Conservation (phyloP, 192 early-diverging fungal genomes). For the Thoreauomyces humboldtii region DNA sequence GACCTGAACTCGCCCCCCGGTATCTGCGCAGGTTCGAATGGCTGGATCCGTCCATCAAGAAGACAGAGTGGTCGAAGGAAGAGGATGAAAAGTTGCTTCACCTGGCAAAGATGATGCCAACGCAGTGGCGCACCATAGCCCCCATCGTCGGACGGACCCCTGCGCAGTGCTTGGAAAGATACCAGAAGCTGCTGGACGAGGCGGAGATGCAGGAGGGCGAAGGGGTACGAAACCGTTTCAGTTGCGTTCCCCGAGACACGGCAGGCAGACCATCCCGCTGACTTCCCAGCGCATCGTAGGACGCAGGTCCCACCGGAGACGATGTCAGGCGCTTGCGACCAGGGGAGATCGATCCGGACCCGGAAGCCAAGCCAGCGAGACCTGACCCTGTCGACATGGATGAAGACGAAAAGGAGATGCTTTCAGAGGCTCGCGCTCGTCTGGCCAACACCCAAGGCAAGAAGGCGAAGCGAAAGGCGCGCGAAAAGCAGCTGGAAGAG, state of each 20-base stretch:
- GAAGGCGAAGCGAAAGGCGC: conserved; percentile 98
- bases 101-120: conserved; percentile 98
- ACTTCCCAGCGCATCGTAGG: conserved; percentile 36
- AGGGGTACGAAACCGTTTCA: conserved; percentile 22
- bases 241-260: too few species aligned
- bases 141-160: conserved; percentile 96
- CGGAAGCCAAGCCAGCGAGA: conserved; percentile 93
- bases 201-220: conserved; percentile 82
- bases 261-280: too few species aligned
- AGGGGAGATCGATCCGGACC: conserved; percentile 96
- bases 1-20: not conserved
- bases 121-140: conserved; percentile 98
- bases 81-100: conserved; percentile 98
- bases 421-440: conserved; percentile 94
- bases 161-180: conserved; percentile 94
- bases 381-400: conserved; percentile 99
- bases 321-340: conserved; percentile 83
- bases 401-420: conserved; percentile 99
- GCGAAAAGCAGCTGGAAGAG: conserved; percentile 96
- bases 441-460: conserved; percentile 99
- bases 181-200: conserved; percentile 93
- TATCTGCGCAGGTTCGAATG: conserved; percentile 68
- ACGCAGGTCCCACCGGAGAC: conserved; percentile 77
- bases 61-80: conserved; percentile 98
- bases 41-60: conserved; percentile 98